Conservation (phyloP, 225 moss, liverwort and hornwort species). For the Neckera pumila region DNA sequence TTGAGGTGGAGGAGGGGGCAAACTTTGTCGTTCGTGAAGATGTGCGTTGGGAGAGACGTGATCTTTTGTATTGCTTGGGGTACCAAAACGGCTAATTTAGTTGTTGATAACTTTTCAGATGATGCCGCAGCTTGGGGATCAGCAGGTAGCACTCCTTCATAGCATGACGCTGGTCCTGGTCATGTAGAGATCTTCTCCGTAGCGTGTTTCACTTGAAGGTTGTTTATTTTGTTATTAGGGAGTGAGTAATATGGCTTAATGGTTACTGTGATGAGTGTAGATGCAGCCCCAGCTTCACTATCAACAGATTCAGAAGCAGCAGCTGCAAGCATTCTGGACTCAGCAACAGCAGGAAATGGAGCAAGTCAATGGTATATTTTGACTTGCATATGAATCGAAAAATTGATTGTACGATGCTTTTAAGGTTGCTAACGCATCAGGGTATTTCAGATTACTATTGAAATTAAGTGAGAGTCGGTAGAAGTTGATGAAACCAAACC, state of each 20-base stretch:
- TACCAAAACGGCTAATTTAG: slow-evolving; percentile 14
- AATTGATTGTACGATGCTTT: neutral
- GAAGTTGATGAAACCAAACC: neutral
- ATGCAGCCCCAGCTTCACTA: slow-evolving; percentile 61
- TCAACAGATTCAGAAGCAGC: slow-evolving; percentile 63
- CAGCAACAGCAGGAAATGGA: slow-evolving; percentile 61
- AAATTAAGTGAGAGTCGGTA: neutral
- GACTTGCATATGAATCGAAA: neutral
- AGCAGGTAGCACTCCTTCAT: slow-evolving; percentile 39
- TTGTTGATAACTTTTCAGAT: slow-evolving; percentile 47
- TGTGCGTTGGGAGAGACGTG: neutral
- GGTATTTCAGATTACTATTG: neutral
- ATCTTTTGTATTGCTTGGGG: neutral
- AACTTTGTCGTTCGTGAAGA: neutral
- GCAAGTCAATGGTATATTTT: slow-evolving; percentile 37
- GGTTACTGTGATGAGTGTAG: slow-evolving; percentile 14
- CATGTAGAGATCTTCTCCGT: neutral
- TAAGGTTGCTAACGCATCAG: neutral
- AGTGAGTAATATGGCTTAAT: neutral
- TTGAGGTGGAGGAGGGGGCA: neutral
- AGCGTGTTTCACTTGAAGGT: neutral
- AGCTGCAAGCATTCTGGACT: slow-evolving; percentile 37
- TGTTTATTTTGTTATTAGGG: neutral
- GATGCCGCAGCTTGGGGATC: slow-evolving; percentile 63
- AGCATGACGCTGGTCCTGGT: neutral